Evolutionary conservation across 345 rosid species (phyloP).

Genomic region (Passiflora organensis): DNA sequence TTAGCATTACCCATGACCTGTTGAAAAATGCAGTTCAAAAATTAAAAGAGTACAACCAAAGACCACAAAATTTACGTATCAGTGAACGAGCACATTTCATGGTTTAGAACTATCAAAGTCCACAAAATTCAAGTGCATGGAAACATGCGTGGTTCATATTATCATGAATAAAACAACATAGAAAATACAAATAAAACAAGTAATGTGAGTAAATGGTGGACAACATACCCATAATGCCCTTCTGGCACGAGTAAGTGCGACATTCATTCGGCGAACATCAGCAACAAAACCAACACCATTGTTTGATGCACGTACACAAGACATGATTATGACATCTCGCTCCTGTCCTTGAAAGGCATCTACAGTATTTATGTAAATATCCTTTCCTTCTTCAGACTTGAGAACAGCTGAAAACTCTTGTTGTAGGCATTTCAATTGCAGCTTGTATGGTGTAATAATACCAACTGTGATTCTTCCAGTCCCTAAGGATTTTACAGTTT

Average conservation of each 20-base stretch:
- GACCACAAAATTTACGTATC: background rate
- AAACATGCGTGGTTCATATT: no score
- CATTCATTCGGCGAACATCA: conserved; percentile 97
- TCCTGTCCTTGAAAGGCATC: conserved; percentile 99
- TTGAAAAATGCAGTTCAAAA: conserved; percentile 16
- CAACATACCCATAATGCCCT: conserved; percentile 90
- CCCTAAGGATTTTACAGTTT: conserved; percentile 58
- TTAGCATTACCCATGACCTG: conserved; percentile 97
- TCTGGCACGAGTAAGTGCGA: conserved; percentile 97
- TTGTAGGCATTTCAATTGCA: conserved; percentile 92
- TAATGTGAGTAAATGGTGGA: background rate
- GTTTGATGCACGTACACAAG: conserved; percentile 94
- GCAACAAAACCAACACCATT: conserved; percentile 98
- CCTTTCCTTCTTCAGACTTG: conserved; percentile 86
- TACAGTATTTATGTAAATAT: conserved; percentile 89
- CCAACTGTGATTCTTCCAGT: conserved; percentile 77
- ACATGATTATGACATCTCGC: conserved; percentile 98
- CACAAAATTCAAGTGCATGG: no score
- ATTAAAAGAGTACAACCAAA: no score
- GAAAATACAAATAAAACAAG: background rate
- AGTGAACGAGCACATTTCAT: no score
- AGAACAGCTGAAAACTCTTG: conserved; percentile 74
- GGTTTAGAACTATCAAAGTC: no score
- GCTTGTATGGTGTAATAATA: conserved; percentile 93
- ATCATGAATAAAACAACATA: background rate